Base-by-base conservation (phyloP, 345 rosid genomes). In the Syzygium grande region DNA sequence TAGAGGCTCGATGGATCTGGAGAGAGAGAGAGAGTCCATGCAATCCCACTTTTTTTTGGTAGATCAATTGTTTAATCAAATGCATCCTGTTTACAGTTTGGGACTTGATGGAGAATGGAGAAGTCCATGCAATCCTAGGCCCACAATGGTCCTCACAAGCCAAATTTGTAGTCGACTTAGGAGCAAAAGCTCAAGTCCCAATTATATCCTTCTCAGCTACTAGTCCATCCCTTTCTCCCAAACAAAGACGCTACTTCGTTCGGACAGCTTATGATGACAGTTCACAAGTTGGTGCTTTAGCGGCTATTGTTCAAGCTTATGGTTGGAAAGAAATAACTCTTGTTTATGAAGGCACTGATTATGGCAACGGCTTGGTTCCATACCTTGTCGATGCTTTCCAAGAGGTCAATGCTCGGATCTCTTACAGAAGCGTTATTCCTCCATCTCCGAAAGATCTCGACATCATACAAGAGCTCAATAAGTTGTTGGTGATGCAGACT, bases 121-220 rank as follows among this genome's bases (percentile, higher is more conserved):
- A 89, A 79, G 93, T 92, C 41, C 89, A 90, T 7, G 93, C 92
- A 23, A 92, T 93, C 58, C 25, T 93, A 3, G 93, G 93, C 1
- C 93, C 95, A 25, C 17, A 63, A 51, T 55, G 54, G 51, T 88
- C 93, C 23, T 89, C 41, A 86, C 91, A 91, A 55, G 90, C 93
- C 27, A 79, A 87, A 29, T 90, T 92, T 54, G 52, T 92, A 4
- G 51, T 90, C 19, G 89, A 88, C 13, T 86, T 90, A 0, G 94
- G 95, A 34, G 51, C 21, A 29, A 91, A 89, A 58, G 87, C 91
- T 84, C 89, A 89, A 2, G 91, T 93, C 3, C 94, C 94, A 2
- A 88, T 92, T 86, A 73, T 92, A 34, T 89, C 92, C 2, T 89
- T 89, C 61, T 89, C 91, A 2, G 90, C 90, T 25, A 79, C 91